Evolutionary conservation across 225 moss, liverwort and hornwort genomes (phyloP), one percentile per base, ranked within the genome.

Genomic region (Antitrichia curtipendula): DNA sequence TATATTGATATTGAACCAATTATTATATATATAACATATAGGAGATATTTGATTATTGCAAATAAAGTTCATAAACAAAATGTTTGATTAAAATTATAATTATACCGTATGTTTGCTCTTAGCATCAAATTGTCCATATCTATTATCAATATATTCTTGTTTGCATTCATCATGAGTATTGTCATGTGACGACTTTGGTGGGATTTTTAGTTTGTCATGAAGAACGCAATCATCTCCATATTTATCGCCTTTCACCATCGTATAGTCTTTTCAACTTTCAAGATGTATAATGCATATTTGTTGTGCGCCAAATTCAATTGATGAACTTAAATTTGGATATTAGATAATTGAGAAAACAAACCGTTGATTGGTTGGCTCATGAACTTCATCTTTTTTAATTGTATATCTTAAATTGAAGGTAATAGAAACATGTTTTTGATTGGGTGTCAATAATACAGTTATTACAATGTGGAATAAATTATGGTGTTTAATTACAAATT

Each of bases 101-200:
- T 59, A 8, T 87, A 94, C 92, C 56, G 0, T 12, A 56, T 84
- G 32, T 81, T 89, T 92, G 73, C 28, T 90, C 29, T 89, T 89
- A 4, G 45, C 50, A 78, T 73, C 62, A 47, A 53, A 91, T 68
- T 94, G 91, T 10, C 78, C 56, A 73, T 92, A 90, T 47, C 47
- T 75, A 31, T 88, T 75, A 61, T 91, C 86, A 23, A 87, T 20
- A 65, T 89, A 94, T 36, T 91, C 89, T 43, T 86, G 63, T 78
- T 89, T 91, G 80, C 94, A 94, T 0, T 76, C 61, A 69, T 91
- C 43, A 40, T 94, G 93, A 22, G 59, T 86, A 15, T 90, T 90
- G 12, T 73, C 41, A 16, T 2, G 7, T 58, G 9, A n/a, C 85
- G 76, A 10, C 11, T 7, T 66, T 40, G n/a, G 62, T 32, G 79